Base-by-base conservation (phyloP, 306 rosid genomes). In the Malus fusca region DNA sequence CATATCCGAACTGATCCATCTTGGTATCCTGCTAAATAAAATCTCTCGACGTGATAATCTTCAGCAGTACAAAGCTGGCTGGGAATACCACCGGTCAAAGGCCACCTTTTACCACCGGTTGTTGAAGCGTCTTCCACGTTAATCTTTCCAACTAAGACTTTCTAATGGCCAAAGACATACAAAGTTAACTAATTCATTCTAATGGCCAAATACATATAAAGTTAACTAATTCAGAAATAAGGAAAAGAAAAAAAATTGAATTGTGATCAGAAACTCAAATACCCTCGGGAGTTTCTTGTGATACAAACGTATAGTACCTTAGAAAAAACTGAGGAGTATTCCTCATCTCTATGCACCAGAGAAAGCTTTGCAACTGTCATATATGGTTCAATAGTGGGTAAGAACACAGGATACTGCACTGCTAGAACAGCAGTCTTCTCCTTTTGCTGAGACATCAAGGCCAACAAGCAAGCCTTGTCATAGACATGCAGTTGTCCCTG, bases 1-100 rank as follows among this genome's bases (percentile, higher is more conserved):
- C 96, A 93, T 79, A 91, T 68, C 83, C 84, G 78, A 84, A 90
- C 77, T 75, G 97, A 93, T 76, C 97, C 98, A 85, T 93, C 96
- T 83, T 73, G 87, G 81, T 93, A 91, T 83, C 98, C 98, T 69
- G 96, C 88, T 73, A 91, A 79, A 76, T 88, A 93, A 66, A 93
- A 65, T 80, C 77, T 86, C 84, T 88, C 85, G 33, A 82, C 87
- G 70, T 78, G 88, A 82, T 79, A 89, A 77, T 73, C 76, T 79
- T 82, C 89, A 43, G 75, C 33, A 67, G 77, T 74, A 71, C 31
- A 66, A 79, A 75, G 31, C 69, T 80, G 87, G 78, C 85, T 81
- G 75, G 91, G 92, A 80, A 91, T 82, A 56, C 98, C 97, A 79
- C 98, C 97, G 23, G 88, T 87, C 88, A 88, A 84, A 72, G 97